These are phyloP conservation scores for Hypoxylon subgilvum DNA, from an alignment of 495 filamentous ascomycete species.

Conservation along the genomic window DNA sequence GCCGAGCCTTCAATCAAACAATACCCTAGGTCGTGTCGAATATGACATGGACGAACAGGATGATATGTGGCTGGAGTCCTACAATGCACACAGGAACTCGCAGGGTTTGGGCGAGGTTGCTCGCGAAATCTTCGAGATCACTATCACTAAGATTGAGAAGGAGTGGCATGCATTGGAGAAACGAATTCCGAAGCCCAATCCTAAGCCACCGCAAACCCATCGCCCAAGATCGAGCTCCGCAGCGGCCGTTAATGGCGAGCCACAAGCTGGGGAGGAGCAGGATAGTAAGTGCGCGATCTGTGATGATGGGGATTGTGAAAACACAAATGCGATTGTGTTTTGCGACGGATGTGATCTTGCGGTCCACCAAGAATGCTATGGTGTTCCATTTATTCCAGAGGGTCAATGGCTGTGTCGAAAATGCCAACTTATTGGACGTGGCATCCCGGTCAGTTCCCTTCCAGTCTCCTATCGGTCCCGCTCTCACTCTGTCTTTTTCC, in stretches of 20 bases:
- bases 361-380: conserved; percentile 99
- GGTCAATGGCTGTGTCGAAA: conserved; percentile 98
- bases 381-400: conserved; percentile 97
- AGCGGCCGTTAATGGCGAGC: conserved; percentile 89
- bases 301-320: conserved; percentile 98
- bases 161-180: conserved; percentile 97
- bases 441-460: conserved; percentile 70
- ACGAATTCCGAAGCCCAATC: conserved; percentile 92
- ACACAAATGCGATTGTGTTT: conserved; percentile 99
- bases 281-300: conserved; percentile 98
- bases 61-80: conserved; percentile 88
- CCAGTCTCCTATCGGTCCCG: conserved; percentile 14
- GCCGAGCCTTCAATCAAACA: conserved; percentile 43
- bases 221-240: conserved; percentile 89
- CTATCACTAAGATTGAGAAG: conserved; percentile 98
- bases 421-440: conserved; percentile 91
- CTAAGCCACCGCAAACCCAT: conserved; percentile 92
- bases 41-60: conserved; percentile 99
- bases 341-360: conserved; percentile 98
- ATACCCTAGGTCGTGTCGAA: conserved; percentile 77
- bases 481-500: conserved; percentile 20
- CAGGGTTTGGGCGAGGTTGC: conserved; percentile 80
- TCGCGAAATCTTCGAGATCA: conserved; percentile 92
- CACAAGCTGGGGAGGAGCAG: conserved; percentile 86
- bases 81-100: conserved; percentile 75